A percentile compares a stretch with the other conserved stretches of the same genome.
Evolutionary conservation across 1,139 yeast species (phyloP).

Genomic region (Protomyces pachydermus): DNA sequence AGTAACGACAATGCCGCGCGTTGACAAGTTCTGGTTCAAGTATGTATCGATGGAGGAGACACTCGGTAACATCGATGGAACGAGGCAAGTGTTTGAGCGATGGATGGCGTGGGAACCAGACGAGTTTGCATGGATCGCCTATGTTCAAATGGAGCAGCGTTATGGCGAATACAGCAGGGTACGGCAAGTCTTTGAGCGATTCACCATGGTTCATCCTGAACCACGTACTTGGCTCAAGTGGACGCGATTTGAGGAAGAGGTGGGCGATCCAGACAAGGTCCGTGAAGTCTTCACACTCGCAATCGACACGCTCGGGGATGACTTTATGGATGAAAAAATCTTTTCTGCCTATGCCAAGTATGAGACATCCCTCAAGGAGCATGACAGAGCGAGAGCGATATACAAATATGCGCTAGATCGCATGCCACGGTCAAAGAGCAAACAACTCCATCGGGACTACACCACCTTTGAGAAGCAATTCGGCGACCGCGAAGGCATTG

Average conservation of each 20-base stretch:
- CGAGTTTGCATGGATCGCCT: slow-evolving; percentile 67
- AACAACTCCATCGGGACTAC: slow-evolving; percentile 46
- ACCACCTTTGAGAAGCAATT: slow-evolving; percentile 61
- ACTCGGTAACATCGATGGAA: slow-evolving; percentile 57
- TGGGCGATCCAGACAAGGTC: slow-evolving; percentile 48
- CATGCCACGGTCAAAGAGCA: slow-evolving; percentile 46
- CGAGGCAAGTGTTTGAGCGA: slow-evolving; percentile 62
- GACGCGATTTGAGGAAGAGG: slow-evolving; percentile 55
- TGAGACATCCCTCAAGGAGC: slow-evolving; percentile 62
- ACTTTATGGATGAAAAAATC: slow-evolving; percentile 43
- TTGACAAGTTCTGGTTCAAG: slow-evolving; percentile 81
- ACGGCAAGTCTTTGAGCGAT: slow-evolving; percentile 54
- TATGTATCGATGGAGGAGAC: slow-evolving; percentile 74
- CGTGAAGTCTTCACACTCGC: slow-evolving; percentile 66
- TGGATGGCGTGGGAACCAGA: slow-evolving; percentile 72
- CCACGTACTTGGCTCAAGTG: slow-evolving; percentile 63
- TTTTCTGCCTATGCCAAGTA: slow-evolving; percentile 61
- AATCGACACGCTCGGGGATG: slow-evolving; percentile 49
- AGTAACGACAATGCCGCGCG: slow-evolving; percentile 64
- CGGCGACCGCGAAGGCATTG: slow-evolving; percentile 55
- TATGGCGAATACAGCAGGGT: slow-evolving; percentile 56
- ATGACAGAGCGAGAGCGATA: slow-evolving; percentile 63
- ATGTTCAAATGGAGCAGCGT: slow-evolving; percentile 64
- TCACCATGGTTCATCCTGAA: slow-evolving; percentile 52
- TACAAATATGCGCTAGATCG: slow-evolving; percentile 51